phyloP scores from a whole-genome alignment of 495 filamentous ascomycete genomes.

The Podospora fimiseda region DNA sequence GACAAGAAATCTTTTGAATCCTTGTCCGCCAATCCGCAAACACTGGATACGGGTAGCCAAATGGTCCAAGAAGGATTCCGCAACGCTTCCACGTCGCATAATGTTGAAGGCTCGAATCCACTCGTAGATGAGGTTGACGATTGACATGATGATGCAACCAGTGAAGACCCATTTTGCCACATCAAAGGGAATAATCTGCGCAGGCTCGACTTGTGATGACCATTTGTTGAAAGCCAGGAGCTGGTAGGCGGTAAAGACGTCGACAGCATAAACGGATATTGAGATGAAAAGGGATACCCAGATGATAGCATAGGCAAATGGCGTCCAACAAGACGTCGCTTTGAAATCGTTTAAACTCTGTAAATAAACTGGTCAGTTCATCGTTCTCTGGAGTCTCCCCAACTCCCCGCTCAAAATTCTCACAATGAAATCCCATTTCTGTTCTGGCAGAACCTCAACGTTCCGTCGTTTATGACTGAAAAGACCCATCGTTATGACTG shows the following conservation, averaged over 20 bases:
- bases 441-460: slow-evolving; percentile 62
- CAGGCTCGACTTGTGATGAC: slow-evolving; percentile 45
- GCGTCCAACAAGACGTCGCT: slow-evolving; percentile 64
- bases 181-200: slow-evolving; percentile 52
- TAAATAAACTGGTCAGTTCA: slow-evolving; percentile 8
- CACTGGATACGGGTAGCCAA: slow-evolving; percentile 77
- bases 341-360: slow-evolving; percentile 90
- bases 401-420: slow-evolving; percentile 23
- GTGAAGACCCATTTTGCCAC: slow-evolving; percentile 84
- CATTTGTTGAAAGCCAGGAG: slow-evolving; percentile 74
- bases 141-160: slow-evolving; percentile 80
- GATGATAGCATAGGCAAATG: slow-evolving; percentile 78
- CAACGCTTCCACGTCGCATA: slow-evolving; percentile 77
- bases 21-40: slow-evolving; percentile 59
- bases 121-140: slow-evolving; percentile 67
- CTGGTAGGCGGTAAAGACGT: slow-evolving; percentile 88
- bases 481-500: slow-evolving; percentile 59
- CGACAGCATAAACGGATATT: slow-evolving; percentile 77
- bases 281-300: slow-evolving; percentile 73
- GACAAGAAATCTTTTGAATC: slow-evolving; percentile 84
- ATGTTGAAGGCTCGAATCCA: slow-evolving; percentile 70
- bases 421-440: slow-evolving; percentile 95
- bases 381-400: neutral
- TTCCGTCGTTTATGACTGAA: slow-evolving; percentile 61
- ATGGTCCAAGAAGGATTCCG: slow-evolving; percentile 82